These are phyloP conservation scores for Phoma sp. DNA, from an alignment of 2,329 filamentous ascomycete species.

Conservation along the genomic window DNA sequence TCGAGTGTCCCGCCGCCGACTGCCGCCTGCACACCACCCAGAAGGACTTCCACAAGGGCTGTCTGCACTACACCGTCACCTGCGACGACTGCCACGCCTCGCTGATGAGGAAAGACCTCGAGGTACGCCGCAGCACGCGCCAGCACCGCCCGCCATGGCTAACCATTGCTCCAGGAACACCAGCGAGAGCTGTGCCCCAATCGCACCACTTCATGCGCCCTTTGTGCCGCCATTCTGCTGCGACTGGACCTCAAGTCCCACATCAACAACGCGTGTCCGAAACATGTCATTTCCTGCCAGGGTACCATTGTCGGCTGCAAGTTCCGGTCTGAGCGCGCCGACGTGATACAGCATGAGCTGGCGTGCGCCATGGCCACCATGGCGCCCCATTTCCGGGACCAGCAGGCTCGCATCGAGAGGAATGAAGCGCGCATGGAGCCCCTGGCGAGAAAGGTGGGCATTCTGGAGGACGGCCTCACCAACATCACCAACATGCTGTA, in stretches of 20 bases:
- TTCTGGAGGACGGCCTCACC: conserved; percentile 53
- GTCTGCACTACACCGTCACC: conserved; percentile 60
- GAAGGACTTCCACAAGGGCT: conserved; percentile 61
- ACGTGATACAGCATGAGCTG: conserved; percentile 50
- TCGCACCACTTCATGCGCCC: conserved; percentile 51
- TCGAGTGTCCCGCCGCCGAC: conserved; percentile 58
- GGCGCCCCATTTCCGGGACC: conserved; percentile 52
- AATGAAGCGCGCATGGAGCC: conserved; percentile 53
- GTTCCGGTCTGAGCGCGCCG: conserved; percentile 47
- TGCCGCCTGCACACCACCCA: conserved; percentile 62
- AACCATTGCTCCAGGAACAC: conserved; percentile 43
- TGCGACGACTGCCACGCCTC: conserved; percentile 61
- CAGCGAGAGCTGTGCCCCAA: conserved; percentile 60
- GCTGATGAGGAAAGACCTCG: conserved; percentile 62
- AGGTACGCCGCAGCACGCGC: conserved; percentile 43
- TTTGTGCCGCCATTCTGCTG: conserved; percentile 52
- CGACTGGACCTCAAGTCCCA: conserved; percentile 52
- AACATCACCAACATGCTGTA: conserved; percentile 53
- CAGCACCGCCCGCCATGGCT: conserved; percentile 31
- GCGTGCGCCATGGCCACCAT: conserved; percentile 56
- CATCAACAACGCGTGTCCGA: conserved; percentile 50
- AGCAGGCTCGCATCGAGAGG: conserved; percentile 52
- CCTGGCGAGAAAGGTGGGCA: conserved; percentile 52
- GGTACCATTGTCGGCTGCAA: conserved; percentile 54
- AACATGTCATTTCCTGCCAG: conserved; percentile 51